phyloP scores from a whole-genome alignment of 108 stramenopile species.

The Cyclotella kingstonii region DNA sequence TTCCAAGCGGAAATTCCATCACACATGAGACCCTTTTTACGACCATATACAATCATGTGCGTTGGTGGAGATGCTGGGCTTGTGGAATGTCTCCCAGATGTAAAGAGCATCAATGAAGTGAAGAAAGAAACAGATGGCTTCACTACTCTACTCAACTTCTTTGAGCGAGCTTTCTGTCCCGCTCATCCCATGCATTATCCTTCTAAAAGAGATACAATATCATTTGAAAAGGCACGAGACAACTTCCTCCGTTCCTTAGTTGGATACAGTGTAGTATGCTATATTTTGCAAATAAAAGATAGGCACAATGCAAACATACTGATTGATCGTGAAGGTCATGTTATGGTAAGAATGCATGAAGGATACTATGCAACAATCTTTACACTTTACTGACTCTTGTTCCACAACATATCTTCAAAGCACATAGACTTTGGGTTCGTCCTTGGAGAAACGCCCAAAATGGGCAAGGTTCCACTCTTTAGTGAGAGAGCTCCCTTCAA shows the following conservation, averaged over 20 bases:
- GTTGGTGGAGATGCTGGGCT: slow-evolving; percentile 84
- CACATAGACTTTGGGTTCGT: slow-evolving; percentile 99
- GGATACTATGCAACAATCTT: too few species aligned
- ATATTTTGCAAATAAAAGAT: slow-evolving; percentile 96
- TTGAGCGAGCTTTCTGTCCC: slow-evolving; percentile 76
- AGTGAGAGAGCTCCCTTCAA: slow-evolving; percentile 94
- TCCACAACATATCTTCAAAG: slow-evolving; percentile 34
- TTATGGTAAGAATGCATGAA: slow-evolving; percentile 41
- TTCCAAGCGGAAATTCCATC: slow-evolving; percentile 75
- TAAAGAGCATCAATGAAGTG: slow-evolving; percentile 84
- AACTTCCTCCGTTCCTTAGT: slow-evolving; percentile 88
- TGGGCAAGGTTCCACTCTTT: slow-evolving; percentile 86
- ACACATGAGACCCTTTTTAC: slow-evolving; percentile 64
- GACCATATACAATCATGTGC: slow-evolving; percentile 90
- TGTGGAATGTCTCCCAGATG: slow-evolving; percentile 83
- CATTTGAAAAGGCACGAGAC: slow-evolving; percentile 82
- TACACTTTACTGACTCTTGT: slow-evolving; percentile 6
- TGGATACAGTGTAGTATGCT: slow-evolving; percentile 91
- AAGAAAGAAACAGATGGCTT: slow-evolving; percentile 82
- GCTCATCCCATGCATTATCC: slow-evolving; percentile 33
- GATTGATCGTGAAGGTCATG: slow-evolving; percentile 70
- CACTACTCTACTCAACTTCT: slow-evolving; percentile 69
- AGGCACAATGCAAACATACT: slow-evolving; percentile 97
- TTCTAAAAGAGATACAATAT: slow-evolving; percentile 19
- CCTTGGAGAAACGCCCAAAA: slow-evolving; percentile 91